Percentiles rank a stretch among this genome's conserved stretches.
phyloP scores from a whole-genome alignment of 345 rosid species.

The Eutrema heterophyllum region DNA sequence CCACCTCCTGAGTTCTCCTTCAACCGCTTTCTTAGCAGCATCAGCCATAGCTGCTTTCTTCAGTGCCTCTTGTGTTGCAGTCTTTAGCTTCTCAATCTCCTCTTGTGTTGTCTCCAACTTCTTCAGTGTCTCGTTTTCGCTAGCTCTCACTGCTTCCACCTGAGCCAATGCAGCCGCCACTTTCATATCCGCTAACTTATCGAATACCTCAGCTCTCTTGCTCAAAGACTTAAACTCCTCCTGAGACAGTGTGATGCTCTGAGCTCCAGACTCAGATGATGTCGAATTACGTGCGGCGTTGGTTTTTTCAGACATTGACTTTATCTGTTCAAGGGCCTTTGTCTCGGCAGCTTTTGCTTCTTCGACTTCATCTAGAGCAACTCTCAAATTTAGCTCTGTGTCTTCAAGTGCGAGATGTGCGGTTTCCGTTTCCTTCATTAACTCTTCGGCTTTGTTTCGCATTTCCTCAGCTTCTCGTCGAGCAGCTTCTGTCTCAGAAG shows the following conservation, averaged over 20 bases:
- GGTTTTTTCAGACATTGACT: slow-evolving; percentile 60
- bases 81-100: slow-evolving; percentile 76
- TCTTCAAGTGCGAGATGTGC: slow-evolving; percentile 57
- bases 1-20: slow-evolving; percentile 93
- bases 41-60: slow-evolving; percentile 96
- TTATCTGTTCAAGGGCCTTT: slow-evolving; percentile 67
- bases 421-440: slow-evolving; percentile 62
- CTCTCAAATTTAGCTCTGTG: slow-evolving; percentile 59
- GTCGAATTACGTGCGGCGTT: slow-evolving; percentile 73
- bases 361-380: slow-evolving; percentile 82
- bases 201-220: slow-evolving; percentile 70
- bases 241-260: slow-evolving; percentile 60
- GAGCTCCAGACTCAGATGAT: slow-evolving; percentile 71
- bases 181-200: slow-evolving; percentile 80
- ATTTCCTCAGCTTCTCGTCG: slow-evolving; percentile 64
- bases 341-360: slow-evolving; percentile 75
- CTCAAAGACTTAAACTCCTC: slow-evolving; percentile 78
- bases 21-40: slow-evolving; percentile 88
- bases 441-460: slow-evolving; percentile 60
- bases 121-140: slow-evolving; percentile 81
- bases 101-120: slow-evolving; percentile 60
- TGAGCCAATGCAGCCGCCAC: slow-evolving; percentile 95
- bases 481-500: slow-evolving; percentile 67
- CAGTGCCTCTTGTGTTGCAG: slow-evolving; percentile 56
- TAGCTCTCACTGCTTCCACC: slow-evolving; percentile 91